Percentiles rank a stretch among this genome's conserved stretches.
These are phyloP conservation scores for Pyrus hybrid DNA, from an alignment of 331 rosid genomes.

Conservation along the genomic window DNA sequence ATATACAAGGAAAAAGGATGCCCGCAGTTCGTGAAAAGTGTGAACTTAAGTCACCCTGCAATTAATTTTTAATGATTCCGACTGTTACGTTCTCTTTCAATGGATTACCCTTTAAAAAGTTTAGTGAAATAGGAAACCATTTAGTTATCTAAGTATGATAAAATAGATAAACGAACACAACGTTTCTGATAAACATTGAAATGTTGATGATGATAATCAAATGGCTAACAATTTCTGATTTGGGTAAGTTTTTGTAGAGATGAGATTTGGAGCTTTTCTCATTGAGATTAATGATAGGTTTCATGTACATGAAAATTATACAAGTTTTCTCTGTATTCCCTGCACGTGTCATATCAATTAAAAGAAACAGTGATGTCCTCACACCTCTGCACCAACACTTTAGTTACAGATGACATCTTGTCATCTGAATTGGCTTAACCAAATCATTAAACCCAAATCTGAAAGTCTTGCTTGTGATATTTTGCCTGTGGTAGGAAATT, in stretches of 20 bases:
- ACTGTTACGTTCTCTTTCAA: background rate
- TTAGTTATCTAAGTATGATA: background rate
- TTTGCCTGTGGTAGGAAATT: background rate
- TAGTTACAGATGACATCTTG: background rate
- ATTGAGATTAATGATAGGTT: background rate
- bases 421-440: background rate
- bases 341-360: background rate
- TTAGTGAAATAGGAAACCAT: background rate
- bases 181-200: background rate
- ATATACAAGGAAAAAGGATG: background rate
- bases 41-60: background rate
- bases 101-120: background rate
- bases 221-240: background rate
- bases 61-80: background rate
- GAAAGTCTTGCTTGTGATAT: background rate
- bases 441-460: background rate
- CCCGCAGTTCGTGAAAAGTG: background rate
- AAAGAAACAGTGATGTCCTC: background rate
- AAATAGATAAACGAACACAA: background rate
- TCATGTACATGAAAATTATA: background rate
- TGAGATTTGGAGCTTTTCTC: background rate
- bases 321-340: background rate
- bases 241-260: background rate
- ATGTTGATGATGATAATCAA: background rate
- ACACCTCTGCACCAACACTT: background rate